Evolutionary conservation across 208 protist species (phyloP).

Genomic region (Leishmania tarentolae): DNA sequence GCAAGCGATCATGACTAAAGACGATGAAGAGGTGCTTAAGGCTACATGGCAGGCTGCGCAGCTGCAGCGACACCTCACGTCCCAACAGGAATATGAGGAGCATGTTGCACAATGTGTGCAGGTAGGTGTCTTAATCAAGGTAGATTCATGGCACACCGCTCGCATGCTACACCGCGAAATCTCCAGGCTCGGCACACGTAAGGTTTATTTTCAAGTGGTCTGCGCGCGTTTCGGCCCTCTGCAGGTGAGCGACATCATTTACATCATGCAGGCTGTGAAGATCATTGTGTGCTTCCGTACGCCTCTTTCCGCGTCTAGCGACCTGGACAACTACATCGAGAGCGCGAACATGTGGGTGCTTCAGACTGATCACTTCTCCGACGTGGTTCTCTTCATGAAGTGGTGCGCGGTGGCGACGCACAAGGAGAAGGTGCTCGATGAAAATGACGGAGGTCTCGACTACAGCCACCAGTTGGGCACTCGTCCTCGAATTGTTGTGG

Average conservation of each 20-base stretch:
- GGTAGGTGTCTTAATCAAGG: conserved; percentile 85
- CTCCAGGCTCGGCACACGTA: conserved; percentile 62
- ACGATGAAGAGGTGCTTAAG: conserved; percentile 39
- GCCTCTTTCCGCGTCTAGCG: conserved; percentile 47
- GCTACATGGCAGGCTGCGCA: conserved; percentile 61
- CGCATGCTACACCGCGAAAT: conserved; percentile 79
- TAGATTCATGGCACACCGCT: conserved; percentile 88
- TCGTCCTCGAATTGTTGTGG: conserved; percentile 20
- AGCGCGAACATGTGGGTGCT: conserved; percentile 68
- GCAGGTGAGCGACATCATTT: conserved; percentile 67
- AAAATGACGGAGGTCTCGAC: neutral
- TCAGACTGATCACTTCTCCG: conserved; percentile 79
- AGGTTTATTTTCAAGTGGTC: conserved; percentile 74
- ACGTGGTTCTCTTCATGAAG: conserved; percentile 76
- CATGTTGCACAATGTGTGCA: conserved; percentile 70
- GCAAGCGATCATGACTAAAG: conserved; percentile 36
- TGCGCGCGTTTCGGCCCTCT: conserved; percentile 82
- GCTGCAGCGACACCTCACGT: conserved; percentile 34
- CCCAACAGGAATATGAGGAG: conserved; percentile 63
- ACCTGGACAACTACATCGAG: conserved; percentile 79
- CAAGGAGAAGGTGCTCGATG: conserved; percentile 50
- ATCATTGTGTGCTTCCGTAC: conserved; percentile 83
- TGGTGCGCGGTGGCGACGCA: conserved; percentile 82
- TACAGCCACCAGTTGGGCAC: neutral
- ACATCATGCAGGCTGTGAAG: conserved; percentile 74